Conservation (phyloP, 495 filamentous ascomycete genomes). For the Chlorociboria aeruginascens region DNA sequence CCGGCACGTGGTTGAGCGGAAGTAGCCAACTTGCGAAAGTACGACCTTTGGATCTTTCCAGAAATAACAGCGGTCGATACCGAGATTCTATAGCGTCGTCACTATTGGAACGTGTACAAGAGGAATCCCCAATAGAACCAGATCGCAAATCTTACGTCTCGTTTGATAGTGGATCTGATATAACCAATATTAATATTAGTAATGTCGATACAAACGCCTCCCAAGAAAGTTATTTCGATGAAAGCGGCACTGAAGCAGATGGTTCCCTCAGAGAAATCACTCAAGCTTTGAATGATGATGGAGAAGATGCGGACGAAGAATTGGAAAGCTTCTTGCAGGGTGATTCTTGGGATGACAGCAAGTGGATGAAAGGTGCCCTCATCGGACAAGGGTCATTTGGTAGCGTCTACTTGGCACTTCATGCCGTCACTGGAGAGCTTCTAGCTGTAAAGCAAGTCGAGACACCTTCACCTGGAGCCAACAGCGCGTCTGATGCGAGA, state of each 20-base stretch:
- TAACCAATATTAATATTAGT: conserved; percentile 45
- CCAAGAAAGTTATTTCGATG: conserved; percentile 70
- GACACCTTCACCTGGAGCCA: conserved; percentile 68
- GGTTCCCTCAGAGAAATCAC: conserved; percentile 40
- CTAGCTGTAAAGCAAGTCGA: conserved; percentile 99
- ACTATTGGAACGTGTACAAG: conserved; percentile 70
- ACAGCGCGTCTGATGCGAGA: conserved; percentile 68
- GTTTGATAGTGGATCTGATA: conserved; percentile 74
- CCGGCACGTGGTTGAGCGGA: conserved; percentile 77
- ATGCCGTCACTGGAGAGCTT: conserved; percentile 91
- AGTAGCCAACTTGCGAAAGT: conserved; percentile 39
- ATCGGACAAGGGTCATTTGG: conserved; percentile 97
- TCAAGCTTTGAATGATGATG: conserved; percentile 69
- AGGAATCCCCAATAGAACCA: conserved; percentile 81
- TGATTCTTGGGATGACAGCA: conserved; percentile 87
- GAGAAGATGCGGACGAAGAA: conserved; percentile 72
- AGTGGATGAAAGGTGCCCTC: conserved; percentile 97
- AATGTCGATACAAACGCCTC: conserved; percentile 61
- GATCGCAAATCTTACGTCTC: conserved; percentile 95
- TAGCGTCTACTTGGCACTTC: conserved; percentile 92
- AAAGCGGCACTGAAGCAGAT: conserved; percentile 54
- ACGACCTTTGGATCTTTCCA: conserved; percentile 31
- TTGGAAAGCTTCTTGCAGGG: conserved; percentile 74
- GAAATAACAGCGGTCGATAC: conserved; percentile 40
- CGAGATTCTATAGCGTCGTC: conserved; percentile 81